Conservation (phyloP, 140 eudicot species). For the Senecio squalidus region DNA sequence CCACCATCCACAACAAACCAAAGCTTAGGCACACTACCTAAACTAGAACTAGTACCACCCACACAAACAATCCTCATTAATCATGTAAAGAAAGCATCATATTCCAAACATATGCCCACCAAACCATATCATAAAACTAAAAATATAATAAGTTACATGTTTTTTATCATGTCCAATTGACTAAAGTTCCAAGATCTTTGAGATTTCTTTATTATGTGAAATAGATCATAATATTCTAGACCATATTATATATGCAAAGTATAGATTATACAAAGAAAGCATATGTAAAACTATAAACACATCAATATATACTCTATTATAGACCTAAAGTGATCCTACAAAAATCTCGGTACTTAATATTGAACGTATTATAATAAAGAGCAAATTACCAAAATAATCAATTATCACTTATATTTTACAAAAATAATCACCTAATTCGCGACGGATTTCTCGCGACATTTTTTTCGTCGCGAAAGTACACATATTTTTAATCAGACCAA, state of each 20-base stretch:
- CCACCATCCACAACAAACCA: neutral
- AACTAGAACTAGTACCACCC: neutral
- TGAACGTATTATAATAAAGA: neutral
- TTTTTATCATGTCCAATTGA: neutral
- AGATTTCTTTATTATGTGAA: constrained; percentile 1
- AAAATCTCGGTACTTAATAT: neutral
- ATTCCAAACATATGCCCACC: constrained; percentile 21
- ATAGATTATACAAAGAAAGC: constrained; percentile 2
- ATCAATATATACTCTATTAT: neutral
- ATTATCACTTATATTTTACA: too few species aligned
- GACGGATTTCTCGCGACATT: too few species aligned
- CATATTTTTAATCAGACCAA: too few species aligned
- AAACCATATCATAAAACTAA: neutral
- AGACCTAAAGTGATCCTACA: neutral
- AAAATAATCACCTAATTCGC: too few species aligned
- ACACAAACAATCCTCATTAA: constrained; percentile 1
- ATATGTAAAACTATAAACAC: constrained; percentile 1
- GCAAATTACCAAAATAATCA: too few species aligned
- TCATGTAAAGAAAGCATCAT: constrained; percentile 17
- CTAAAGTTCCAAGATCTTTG: constrained; percentile 5
- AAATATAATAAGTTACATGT: neutral
- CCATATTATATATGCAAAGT: neutral
- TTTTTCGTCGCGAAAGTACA: too few species aligned
- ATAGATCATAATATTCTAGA: constrained; percentile 11
- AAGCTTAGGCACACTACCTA: constrained; percentile 12